Percentiles rank a stretch among this genome's conserved stretches.
These are phyloP conservation scores for Capsicum chinense DNA, from an alignment of 257 asterid genomes.

Conservation along the genomic window DNA sequence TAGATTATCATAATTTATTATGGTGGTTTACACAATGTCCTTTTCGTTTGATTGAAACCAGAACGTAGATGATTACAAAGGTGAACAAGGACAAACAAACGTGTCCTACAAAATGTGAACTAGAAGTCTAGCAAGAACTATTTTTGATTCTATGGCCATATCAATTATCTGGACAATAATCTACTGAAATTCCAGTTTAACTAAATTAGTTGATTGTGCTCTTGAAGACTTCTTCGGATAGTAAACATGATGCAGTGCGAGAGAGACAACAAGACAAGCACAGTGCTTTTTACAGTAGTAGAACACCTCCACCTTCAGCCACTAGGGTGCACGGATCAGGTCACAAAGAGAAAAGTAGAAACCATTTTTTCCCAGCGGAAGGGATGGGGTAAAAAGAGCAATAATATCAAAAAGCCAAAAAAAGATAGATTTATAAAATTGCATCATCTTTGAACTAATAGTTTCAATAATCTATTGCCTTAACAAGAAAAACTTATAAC, in stretches of 20 bases:
- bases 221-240: background rate
- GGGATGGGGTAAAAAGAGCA: background rate
- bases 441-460: background rate
- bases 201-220: background rate
- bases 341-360: background rate
- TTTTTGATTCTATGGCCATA: background rate
- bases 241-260: background rate
- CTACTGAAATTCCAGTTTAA: slow-evolving; percentile 14
- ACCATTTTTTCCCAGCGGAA: background rate
- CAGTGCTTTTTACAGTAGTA: background rate
- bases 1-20: background rate
- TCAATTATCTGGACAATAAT: background rate
- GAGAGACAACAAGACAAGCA: background rate
- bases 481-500: background rate
- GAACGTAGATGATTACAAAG: background rate
- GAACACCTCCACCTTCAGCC: background rate
- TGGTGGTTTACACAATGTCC: background rate
- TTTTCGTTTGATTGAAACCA: slow-evolving; percentile 13
- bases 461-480: background rate
- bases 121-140: background rate
- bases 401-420: background rate
- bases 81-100: background rate
- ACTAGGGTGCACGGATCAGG: background rate
- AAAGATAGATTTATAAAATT: background rate
- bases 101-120: background rate